Evolutionary conservation across 805 yeast genomes (phyloP), one percentile per base, ranked within the genome.

Genomic region (Brettanomyces anomalus): DNA sequence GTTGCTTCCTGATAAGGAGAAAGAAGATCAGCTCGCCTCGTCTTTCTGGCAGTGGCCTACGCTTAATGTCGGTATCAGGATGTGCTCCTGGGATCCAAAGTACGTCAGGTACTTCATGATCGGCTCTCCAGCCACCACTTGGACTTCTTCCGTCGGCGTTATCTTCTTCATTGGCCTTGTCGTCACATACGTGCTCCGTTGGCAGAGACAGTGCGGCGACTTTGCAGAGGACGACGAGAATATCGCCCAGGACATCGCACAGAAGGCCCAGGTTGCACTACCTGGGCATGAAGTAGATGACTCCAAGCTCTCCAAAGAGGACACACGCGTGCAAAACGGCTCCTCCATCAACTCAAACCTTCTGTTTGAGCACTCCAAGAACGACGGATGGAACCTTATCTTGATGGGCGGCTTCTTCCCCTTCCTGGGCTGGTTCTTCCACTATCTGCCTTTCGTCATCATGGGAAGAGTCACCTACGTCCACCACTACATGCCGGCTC

Each of bases 381-480:
- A 31, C 19, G 38, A 40, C 33, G 33, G 43, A 15, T 42, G 55
- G 24, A 56, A 62, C 44, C 42, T 61, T 33, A 68, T 70, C 47
- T 50, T 72, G 14, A 67, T 77, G 64, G 84, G 85, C 33, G 96
- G 95, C 43, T 56, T 84, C 30, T 77, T 85, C 53, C 96, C 97
- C 20, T 82, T 89, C 67, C 57, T 85, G 35, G 95, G 96, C 10
- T 90, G 97, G 97, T 71, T 79, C 36, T 70, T 87, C 55, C 97
- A 90, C 64, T 90, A 71, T 64, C 58, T 85, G 55, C 97, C 98
- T 30, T 90, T 90, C 65, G 76, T 83, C 28, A 65, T 87, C 46
- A 90, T 90, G 98, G 88, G 94, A 11, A 84, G 98, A 70, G 97
- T 93, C 44, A 88, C 95, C 2, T 90, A 93, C 61, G 93, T 90